These are phyloP conservation scores for Jasminum sambac DNA, from an alignment of 257 asterid species.

Conservation along the genomic window DNA sequence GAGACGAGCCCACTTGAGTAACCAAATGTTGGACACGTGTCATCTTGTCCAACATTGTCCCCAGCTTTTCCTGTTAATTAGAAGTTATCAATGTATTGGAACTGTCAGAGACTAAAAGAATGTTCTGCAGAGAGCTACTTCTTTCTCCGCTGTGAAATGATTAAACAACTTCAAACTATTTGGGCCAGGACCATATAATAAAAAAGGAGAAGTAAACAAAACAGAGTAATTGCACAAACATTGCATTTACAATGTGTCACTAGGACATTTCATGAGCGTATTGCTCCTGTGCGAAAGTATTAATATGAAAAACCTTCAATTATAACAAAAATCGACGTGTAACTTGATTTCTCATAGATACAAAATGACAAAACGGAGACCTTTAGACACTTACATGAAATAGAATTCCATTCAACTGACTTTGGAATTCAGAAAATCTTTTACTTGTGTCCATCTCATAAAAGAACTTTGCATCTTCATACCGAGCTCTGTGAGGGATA, in stretches of 20 bases:
- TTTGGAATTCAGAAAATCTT: constrained; percentile 78
- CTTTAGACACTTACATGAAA: constrained; percentile 96
- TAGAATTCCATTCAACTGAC: constrained; percentile 87
- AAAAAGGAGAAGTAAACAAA: background rate
- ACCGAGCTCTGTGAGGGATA: constrained; percentile 76
- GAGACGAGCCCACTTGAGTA: constrained; percentile 57
- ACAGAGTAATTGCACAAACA: background rate
- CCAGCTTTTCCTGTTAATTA: constrained; percentile 75
- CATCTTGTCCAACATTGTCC: constrained; percentile 95
- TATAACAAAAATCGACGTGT: constrained; percentile 15
- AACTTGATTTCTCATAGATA: constrained; percentile 10
- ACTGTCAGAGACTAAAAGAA: constrained; percentile 8
- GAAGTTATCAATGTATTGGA: constrained; percentile 24
- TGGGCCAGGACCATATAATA: background rate
- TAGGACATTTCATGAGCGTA: background rate
- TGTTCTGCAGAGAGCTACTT: constrained; percentile 18
- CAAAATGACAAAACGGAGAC: constrained; percentile 12
- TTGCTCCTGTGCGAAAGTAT: constrained; percentile 4
- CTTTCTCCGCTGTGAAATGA: constrained; percentile 3
- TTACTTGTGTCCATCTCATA: constrained; percentile 88
- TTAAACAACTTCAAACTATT: constrained; percentile 17
- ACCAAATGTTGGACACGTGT: constrained; percentile 68
- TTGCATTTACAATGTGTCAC: background rate
- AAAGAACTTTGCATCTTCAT: constrained; percentile 98
- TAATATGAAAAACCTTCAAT: constrained; percentile 1